A percentile compares a stretch with the other conserved stretches of the same genome.
phyloP scores from a whole-genome alignment of 2,329 filamentous ascomycete genomes.

The Sclerotinia subarctica region DNA sequence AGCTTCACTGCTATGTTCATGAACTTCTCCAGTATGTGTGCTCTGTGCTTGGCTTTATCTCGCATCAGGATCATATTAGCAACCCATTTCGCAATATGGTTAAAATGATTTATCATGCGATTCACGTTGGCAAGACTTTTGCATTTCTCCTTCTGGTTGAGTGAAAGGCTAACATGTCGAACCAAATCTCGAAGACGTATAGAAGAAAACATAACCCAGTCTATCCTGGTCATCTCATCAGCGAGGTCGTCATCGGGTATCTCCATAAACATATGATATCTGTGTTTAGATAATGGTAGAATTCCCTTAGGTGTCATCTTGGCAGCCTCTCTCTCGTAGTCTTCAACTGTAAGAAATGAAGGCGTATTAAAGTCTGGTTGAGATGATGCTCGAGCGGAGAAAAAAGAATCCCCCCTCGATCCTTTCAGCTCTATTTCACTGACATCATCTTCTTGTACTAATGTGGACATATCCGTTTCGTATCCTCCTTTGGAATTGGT shows the following conservation, averaged over 20 bases:
- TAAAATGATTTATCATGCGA: conserved; percentile 91
- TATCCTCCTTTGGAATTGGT: conserved; percentile 22
- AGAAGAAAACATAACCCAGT: conserved; percentile 97
- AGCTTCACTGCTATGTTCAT: conserved; percentile 86
- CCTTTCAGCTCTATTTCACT: conserved; percentile 32
- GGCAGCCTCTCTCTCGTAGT: conserved; percentile 75
- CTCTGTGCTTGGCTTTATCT: conserved; percentile 94
- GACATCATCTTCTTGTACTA: conserved; percentile 21
- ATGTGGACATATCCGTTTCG: conserved; percentile 8
- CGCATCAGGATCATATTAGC: conserved; percentile 81
- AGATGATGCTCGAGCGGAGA: conserved; percentile 30
- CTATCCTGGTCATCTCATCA: conserved; percentile 87
- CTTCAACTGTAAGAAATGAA: conserved; percentile 64
- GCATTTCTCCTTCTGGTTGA: conserved; percentile 69
- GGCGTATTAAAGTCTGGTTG: conserved; percentile 30
- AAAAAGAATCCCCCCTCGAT: conserved; percentile 30
- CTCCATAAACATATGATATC: conserved; percentile 89
- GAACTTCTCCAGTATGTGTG: conserved; percentile 88
- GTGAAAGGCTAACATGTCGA: conserved; percentile 77
- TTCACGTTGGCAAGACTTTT: conserved; percentile 81
- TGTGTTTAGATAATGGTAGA: conserved; percentile 72
- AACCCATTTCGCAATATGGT: conserved; percentile 79
- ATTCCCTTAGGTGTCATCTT: conserved; percentile 67
- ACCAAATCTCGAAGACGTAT: conserved; percentile 91
- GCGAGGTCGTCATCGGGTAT: conserved; percentile 81